phyloP scores from a whole-genome alignment of 148 eudicot genomes.

The Heliosperma pusillum region DNA sequence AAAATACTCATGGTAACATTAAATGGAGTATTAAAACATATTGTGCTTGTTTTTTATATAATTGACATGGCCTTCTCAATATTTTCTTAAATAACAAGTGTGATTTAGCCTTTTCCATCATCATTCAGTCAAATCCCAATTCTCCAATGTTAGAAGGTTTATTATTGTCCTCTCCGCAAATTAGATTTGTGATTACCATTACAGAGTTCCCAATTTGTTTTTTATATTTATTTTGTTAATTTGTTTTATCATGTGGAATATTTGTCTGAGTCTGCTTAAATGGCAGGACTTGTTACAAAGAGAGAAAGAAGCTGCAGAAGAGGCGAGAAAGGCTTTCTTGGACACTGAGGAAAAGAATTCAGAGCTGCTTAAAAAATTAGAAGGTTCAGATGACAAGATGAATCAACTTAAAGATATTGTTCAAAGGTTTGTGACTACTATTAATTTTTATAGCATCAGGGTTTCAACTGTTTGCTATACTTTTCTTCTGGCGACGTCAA shows the following conservation, averaged over 20 bases:
- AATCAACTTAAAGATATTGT: conserved; percentile 75
- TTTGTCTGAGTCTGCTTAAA: conserved; percentile 5
- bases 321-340: conserved; percentile 44
- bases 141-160: not conserved
- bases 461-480: not conserved
- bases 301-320: conserved; percentile 68
- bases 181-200: not conserved
- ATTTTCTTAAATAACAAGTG: not conserved
- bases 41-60: not conserved
- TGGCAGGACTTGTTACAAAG: conserved; percentile 50
- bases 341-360: conserved; percentile 58
- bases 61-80: not conserved
- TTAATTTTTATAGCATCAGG: not conserved
- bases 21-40: not conserved
- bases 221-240: too few species aligned
- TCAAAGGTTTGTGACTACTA: conserved; percentile 60
- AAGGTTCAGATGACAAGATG: conserved; percentile 67
- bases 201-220: too few species aligned
- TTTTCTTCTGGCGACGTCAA: not conserved
- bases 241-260: not conserved
- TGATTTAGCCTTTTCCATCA: not conserved
- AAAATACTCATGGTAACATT: not conserved
- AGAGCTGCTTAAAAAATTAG: conserved; percentile 60
- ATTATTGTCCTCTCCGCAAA: not conserved
- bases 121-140: not conserved